Base-by-base conservation (phyloP, 2,329 filamentous ascomycete genomes). In the Fusarium sp. region DNA sequence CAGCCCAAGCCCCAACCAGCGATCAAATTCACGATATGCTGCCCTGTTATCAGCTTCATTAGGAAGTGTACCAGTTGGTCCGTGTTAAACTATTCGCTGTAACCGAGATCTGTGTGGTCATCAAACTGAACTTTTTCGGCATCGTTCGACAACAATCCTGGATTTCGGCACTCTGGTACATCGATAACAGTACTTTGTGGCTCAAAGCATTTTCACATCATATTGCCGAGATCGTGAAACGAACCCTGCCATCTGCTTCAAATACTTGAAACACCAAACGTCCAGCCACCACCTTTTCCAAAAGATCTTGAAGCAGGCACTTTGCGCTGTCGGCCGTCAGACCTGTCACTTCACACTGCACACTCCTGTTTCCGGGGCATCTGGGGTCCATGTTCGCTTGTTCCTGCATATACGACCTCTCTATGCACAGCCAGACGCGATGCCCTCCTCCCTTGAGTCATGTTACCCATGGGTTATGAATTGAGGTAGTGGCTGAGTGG, bases 221-320 rank as follows among this genome's bases (percentile, higher is more conserved):
- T 61, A 62, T 70, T 65, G 55, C 61, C 54, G 72, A 76, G 74
- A 72, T 73, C 63, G 59, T 66, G 59, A 58, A 65, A 63, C 36
- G 66, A 68, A 59, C 62, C 61, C 63, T 70, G 46, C 68, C 53
- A 68, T 67, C 54, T 60, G 60, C 62, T 66, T 72, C 69, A 57
- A 63, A 59, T 67, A 74, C 73, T 62, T 76, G 77, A 80, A 79
- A 77, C 73, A 44, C 29, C 52, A 55, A 31, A 65, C 44, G 41
- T 53, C 66, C 56, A 71, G 70, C 68, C 54, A 68, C 66, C 67
- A 65, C 62, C 65, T 72, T 54, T 76, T 76, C 74, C 76, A 75
- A 75, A 79, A 78, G 61, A 71, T 70, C 44, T 68, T 71, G 71
- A 75, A 59, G 72, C 70, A 59, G 45, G 61, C 57, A 62, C 52